These are phyloP conservation scores for Erigeron philadelphicus DNA, from an alignment of 140 eudicot species.

Conservation along the genomic window DNA sequence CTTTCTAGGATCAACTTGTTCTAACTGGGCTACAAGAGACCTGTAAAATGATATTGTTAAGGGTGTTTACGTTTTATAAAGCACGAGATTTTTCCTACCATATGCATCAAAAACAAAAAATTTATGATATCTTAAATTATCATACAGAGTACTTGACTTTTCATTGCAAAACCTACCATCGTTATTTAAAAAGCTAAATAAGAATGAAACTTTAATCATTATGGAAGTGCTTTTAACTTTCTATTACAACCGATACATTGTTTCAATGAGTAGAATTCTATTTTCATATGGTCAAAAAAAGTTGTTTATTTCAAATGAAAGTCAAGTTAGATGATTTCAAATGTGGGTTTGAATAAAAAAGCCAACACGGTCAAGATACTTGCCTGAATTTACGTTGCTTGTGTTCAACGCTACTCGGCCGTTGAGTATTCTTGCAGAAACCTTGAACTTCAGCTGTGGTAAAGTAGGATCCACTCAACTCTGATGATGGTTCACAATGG, in stretches of 20 bases:
- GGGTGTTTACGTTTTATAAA: background rate
- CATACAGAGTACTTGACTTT: background rate
- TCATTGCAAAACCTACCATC: too few species aligned
- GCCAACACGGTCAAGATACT: constrained; percentile 1
- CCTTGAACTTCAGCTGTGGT: constrained; percentile 52
- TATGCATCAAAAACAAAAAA: background rate
- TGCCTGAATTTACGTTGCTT: constrained; percentile 59
- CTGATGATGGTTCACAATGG: constrained; percentile 36
- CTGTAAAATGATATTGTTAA: constrained; percentile 36
- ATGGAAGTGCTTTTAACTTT: too few species aligned
- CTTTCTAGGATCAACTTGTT: constrained; percentile 64
- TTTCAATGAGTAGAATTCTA: too few species aligned
- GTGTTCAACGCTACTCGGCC: constrained; percentile 43
- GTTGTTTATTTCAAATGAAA: too few species aligned
- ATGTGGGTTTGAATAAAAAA: background rate
- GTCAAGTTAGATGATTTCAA: too few species aligned
- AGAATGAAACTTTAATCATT: too few species aligned
- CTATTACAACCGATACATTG: too few species aligned
- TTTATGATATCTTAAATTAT: background rate
- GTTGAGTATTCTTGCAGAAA: constrained; percentile 40
- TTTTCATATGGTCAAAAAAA: too few species aligned
- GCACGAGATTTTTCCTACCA: background rate
- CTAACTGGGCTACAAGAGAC: constrained; percentile 58
- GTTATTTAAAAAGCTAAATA: too few species aligned
- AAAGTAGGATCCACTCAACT: constrained; percentile 44